Base-by-base conservation (phyloP, 352 stramenopile species). In the Phytophthora europaea region DNA sequence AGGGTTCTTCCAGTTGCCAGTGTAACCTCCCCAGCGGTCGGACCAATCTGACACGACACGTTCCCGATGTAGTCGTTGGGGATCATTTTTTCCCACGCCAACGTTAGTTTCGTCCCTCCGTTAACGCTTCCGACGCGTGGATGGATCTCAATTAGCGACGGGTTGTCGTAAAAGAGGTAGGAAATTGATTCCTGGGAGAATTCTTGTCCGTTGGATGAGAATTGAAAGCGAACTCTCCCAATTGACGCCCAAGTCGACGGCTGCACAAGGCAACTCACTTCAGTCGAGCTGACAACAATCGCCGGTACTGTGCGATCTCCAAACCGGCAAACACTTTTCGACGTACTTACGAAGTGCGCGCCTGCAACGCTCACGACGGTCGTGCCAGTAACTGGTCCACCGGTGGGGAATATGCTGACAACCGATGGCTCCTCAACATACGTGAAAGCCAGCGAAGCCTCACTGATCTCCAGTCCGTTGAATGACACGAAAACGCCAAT, bases 121-220 rank as follows among this genome's bases (percentile, higher is more conserved):
- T 28, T 45, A 4, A 72, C 38, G 23, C 54, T 78, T 13, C 73
- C 73, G 31, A 43, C 22, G 13, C 61, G 53, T 33, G 70, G 73
- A 13, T 28, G 59, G 18, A 80, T 10, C 18, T 70, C 54, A 61
- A 80, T 61, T 4, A 60, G 16, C 4, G 50, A 50, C 4, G 69
- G 68, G 10, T 69, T 53, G 7, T 78, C 48, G 48, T 85, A 88
- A 43, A 86, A 78, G 28, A 72, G 47, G 23, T 83, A 88, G 1
- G 45, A 33, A 0, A 83, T 6, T 0, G n/a, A 55, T 55, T 79
- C 66, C 18, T 47, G 31, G 2, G 73, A 76, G 58, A 68, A 65
- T 10, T 82, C 79, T 33, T 85, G 81, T 4, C 74, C 76, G 60
- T 86, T 86, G 0, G 66, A 76, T 4, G 81, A 86, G 56, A 83